Percentiles rank a stretch among this genome's conserved stretches.
Conservation (phyloP, 2,329 filamentous ascomycete genomes). For the Aspergillus unguis region DNA sequence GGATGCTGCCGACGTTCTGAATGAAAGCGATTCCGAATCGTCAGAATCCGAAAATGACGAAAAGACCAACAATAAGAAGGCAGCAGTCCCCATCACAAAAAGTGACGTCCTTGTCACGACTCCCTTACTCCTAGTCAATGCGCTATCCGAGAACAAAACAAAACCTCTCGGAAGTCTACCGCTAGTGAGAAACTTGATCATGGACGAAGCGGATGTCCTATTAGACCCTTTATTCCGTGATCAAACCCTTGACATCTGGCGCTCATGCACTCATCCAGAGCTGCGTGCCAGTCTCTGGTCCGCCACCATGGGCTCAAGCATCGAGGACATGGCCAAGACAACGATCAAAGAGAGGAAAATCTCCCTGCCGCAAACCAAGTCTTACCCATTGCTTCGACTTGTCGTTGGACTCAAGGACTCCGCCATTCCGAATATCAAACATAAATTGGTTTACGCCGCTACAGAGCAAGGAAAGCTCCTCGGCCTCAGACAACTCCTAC, state of each 20-base stretch:
- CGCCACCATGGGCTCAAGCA: slow-evolving; percentile 91
- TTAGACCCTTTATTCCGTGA: slow-evolving; percentile 87
- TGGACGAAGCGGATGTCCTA: slow-evolving; percentile 95
- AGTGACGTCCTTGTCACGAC: slow-evolving; percentile 79
- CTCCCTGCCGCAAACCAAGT: slow-evolving; percentile 18
- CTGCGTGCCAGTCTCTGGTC: slow-evolving; percentile 85
- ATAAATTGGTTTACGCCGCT: slow-evolving; percentile 85
- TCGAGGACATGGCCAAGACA: slow-evolving; percentile 73
- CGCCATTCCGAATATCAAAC: slow-evolving; percentile 85
- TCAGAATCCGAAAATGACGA: slow-evolving; percentile 40
- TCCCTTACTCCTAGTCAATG: slow-evolving; percentile 72
- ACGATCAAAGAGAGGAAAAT: slow-evolving; percentile 58
- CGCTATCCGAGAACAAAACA: slow-evolving; percentile 53
- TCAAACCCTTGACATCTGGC: slow-evolving; percentile 82
- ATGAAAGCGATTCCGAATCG: slow-evolving; percentile 37
- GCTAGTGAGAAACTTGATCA: slow-evolving; percentile 67
- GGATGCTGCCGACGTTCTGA: slow-evolving; percentile 37
- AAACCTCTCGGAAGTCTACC: slow-evolving; percentile 55
- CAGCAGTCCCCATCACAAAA: slow-evolving; percentile 57
- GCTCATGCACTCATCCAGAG: slow-evolving; percentile 66
- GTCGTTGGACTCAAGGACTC: slow-evolving; percentile 97
- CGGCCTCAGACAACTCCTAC: slow-evolving; percentile 82
- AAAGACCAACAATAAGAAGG: slow-evolving; percentile 24
- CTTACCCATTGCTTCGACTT: slow-evolving; percentile 65
- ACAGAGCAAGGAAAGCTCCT: slow-evolving; percentile 92